A percentile compares a stretch with the other conserved stretches of the same genome.
Conservation (phyloP, 345 rosid genomes). For the Citrus reticulata region DNA sequence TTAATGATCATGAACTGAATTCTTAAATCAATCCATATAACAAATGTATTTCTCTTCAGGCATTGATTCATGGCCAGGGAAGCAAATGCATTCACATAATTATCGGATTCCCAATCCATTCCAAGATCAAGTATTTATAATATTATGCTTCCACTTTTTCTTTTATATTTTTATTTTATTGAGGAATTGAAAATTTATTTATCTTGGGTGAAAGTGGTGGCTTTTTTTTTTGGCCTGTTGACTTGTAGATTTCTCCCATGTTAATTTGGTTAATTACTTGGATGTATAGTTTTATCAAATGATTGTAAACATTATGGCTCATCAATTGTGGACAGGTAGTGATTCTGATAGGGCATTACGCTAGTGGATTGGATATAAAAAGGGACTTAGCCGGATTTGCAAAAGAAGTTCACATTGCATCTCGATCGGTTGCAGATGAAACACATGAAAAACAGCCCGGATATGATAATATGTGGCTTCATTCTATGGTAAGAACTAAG, state of each 20-base stretch:
- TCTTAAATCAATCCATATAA: background rate
- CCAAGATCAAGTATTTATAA: constrained; percentile 49
- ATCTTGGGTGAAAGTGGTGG: too few relatives aligned
- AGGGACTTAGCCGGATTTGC: constrained; percentile 61
- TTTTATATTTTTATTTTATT: background rate
- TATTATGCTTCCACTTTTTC: constrained; percentile 11
- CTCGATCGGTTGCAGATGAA: constrained; percentile 50
- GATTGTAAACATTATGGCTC: background rate
- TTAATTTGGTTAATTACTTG: too few relatives aligned
- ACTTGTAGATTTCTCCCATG: too few relatives aligned
- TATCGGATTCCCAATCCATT: constrained; percentile 65
- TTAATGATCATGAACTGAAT: background rate
- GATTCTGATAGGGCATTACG: constrained; percentile 65
- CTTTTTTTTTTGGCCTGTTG: too few relatives aligned
- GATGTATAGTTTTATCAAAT: too few relatives aligned
- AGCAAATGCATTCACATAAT: constrained; percentile 82
- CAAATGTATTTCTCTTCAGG: constrained; percentile 33
- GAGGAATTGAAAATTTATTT: background rate
- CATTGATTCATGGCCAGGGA: constrained; percentile 79
- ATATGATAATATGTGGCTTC: constrained; percentile 58
- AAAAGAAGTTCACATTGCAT: constrained; percentile 75
- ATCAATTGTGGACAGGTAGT: constrained; percentile 41
- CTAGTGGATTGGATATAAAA: constrained; percentile 76
- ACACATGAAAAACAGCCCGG: constrained; percentile 38
- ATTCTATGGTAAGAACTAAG: constrained; percentile 72